Evolutionary conservation across 768 basidiomycete species (phyloP), one percentile per base, ranked within the genome.

Genomic region (Boletellus sp.): DNA sequence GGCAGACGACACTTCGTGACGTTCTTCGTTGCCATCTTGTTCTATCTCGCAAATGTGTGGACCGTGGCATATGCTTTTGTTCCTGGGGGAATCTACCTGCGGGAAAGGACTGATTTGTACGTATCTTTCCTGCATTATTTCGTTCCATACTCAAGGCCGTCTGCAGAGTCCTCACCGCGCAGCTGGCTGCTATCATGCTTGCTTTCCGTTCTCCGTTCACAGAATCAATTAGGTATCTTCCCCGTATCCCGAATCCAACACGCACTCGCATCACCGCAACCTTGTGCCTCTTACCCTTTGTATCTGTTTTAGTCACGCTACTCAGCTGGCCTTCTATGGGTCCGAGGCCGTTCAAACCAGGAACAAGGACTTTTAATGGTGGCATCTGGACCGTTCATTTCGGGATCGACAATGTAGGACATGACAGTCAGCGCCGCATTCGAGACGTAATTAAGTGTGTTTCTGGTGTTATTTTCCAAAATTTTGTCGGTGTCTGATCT

Each of bases 301-400:
- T 70, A 12, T 81, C 85, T 15, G 65, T 84, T 23, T 62, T 82
- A 11, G 71, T 74, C 15, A 78, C 84, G 2, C 51, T 83, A 6
- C 79, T 80, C 48, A 75, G 74, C 19, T 73, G 78, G 57, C 85
- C 87, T 0, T 63, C 65, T 2, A 47, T 60, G 0, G 65, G 75
- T 16, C 79, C 83, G 1, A 67, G 62, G 22, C 84, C 88, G 3
- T 83, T 80, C 67, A 81, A 81, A 47, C 70, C 81, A 23, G 81
- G 79, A 3, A 75, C 82, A 15, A 73, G 87, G 26, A 75, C 88
- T n/a, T 71, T 93, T 37, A 85, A 82, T 17, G 84, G 87, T 5
- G 92, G 88, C 3, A 90, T 94, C 24, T 94, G 91, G 92, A 91
- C 93, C 0, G 76, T 95, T 22, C 93, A 95, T 65, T 95, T 95